These are phyloP conservation scores for Vishniacozyma victoriae DNA, from an alignment of 768 basidiomycete species.

Conservation along the genomic window DNA sequence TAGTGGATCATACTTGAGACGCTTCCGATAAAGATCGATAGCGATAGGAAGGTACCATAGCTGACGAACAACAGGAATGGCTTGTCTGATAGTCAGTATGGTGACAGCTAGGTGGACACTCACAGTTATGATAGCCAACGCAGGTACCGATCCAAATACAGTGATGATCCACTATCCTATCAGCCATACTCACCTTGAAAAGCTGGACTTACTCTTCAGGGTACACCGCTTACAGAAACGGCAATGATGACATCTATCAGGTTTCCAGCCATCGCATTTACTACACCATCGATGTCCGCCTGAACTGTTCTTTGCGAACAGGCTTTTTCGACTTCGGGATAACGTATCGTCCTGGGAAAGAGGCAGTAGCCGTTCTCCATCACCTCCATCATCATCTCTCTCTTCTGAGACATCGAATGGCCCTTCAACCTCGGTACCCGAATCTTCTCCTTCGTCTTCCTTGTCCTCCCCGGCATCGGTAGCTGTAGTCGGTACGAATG, in stretches of 20 bases:
- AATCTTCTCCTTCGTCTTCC: slow-evolving; percentile 9
- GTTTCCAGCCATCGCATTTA: slow-evolving; percentile 43
- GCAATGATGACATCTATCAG: slow-evolving; percentile 46
- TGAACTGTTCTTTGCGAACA: slow-evolving; percentile 34
- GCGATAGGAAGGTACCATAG: slow-evolving; percentile 28
- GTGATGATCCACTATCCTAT: slow-evolving; percentile 43
- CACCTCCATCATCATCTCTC: neutral
- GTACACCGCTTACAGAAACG: slow-evolving; percentile 35
- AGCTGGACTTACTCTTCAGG: slow-evolving; percentile 30
- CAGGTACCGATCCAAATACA: slow-evolving; percentile 43
- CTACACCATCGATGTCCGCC: slow-evolving; percentile 40
- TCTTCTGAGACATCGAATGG: slow-evolving; percentile 1
- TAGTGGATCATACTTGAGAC: slow-evolving; percentile 22
- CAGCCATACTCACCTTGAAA: slow-evolving; percentile 1
- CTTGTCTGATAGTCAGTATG: slow-evolving; percentile 27
- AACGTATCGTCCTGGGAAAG: neutral
- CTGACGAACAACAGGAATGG: slow-evolving; percentile 43
- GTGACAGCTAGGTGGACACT: slow-evolving; percentile 1
- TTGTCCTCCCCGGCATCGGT: slow-evolving; percentile 4
- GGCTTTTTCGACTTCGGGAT: neutral
- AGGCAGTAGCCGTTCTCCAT: neutral
- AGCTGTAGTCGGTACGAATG: slow-evolving; percentile 13
- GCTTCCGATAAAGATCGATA: slow-evolving; percentile 30
- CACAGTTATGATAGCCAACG: slow-evolving; percentile 41
- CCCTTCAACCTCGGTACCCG: too few relatives aligned